phyloP scores from a whole-genome alignment of 208 protist genomes.

The Crithidia expoeki region DNA sequence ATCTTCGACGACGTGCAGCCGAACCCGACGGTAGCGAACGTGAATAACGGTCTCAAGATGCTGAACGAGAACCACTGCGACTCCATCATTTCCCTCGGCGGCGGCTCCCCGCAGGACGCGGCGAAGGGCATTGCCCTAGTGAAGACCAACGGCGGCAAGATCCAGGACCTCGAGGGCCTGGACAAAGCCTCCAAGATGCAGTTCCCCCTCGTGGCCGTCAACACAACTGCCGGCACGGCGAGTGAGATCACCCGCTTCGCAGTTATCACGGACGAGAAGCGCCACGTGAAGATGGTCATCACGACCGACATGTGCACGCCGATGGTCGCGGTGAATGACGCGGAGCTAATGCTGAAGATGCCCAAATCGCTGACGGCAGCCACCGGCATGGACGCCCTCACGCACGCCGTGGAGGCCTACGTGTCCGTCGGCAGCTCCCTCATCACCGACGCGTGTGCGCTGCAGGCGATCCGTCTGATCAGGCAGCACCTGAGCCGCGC shows the following conservation, averaged over 20 bases:
- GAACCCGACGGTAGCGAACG: slow-evolving; percentile 69
- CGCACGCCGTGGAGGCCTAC: slow-evolving; percentile 90
- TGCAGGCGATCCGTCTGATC: slow-evolving; percentile 77
- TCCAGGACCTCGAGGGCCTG: slow-evolving; percentile 66
- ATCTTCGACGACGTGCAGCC: slow-evolving; percentile 70
- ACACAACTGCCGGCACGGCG: slow-evolving; percentile 90
- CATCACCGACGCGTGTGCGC: slow-evolving; percentile 73
- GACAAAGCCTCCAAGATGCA: slow-evolving; percentile 52
- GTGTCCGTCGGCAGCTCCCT: slow-evolving; percentile 54
- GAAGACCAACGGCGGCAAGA: slow-evolving; percentile 68
- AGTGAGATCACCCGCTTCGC: slow-evolving; percentile 91
- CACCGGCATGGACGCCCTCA: slow-evolving; percentile 92
- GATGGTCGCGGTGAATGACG: slow-evolving; percentile 82
- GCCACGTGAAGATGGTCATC: slow-evolving; percentile 77
- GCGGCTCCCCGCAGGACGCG: slow-evolving; percentile 87
- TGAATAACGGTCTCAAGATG: slow-evolving; percentile 54
- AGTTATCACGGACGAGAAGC: slow-evolving; percentile 82
- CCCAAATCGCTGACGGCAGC: slow-evolving; percentile 82
- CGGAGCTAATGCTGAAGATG: slow-evolving; percentile 78
- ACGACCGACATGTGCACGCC: slow-evolving; percentile 60
- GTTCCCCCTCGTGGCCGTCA: slow-evolving; percentile 77
- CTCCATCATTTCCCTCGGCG: slow-evolving; percentile 81
- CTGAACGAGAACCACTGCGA: slow-evolving; percentile 59
- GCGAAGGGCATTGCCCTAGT: slow-evolving; percentile 87
- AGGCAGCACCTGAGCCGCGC: slow-evolving; percentile 62